These are phyloP conservation scores for Ailanthus altissimus DNA, from an alignment of 345 rosid genomes.

Conservation along the genomic window DNA sequence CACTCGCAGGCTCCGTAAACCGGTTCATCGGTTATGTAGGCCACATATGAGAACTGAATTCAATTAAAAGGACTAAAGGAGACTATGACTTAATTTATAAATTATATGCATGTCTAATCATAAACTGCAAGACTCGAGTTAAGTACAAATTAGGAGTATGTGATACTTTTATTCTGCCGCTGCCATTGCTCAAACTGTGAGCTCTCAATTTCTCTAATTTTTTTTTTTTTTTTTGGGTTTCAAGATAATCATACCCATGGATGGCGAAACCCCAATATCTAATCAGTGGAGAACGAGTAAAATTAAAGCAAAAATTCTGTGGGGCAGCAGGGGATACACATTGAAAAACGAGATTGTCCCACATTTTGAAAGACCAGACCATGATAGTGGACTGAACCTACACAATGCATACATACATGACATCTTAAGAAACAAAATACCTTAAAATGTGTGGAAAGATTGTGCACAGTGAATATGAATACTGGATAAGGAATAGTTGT, in stretches of 20 bases:
- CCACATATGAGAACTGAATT: neutral
- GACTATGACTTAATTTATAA: no score
- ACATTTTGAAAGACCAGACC: neutral
- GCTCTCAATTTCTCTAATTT: neutral
- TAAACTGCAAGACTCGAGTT: no score
- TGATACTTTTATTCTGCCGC: neutral
- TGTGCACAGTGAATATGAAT: neutral
- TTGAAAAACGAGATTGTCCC: neutral
- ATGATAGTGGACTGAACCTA: neutral
- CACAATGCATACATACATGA: neutral
- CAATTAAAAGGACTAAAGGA: neutral
- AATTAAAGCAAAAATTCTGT: no score
- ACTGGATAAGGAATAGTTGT: neutral
- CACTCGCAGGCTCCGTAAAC: no score
- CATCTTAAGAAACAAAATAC: neutral
- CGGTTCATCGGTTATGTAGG: neutral
- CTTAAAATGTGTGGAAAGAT: neutral
- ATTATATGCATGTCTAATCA: no score
- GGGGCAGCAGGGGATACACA: no score
- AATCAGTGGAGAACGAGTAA: no score
- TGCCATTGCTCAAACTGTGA: neutral
- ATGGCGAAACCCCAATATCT: no score
- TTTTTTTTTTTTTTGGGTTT: no score
- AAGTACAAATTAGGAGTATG: no score
- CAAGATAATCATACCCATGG: no score